phyloP scores from a whole-genome alignment of 768 basidiomycete species.

The Hirschioporus abietinus region DNA sequence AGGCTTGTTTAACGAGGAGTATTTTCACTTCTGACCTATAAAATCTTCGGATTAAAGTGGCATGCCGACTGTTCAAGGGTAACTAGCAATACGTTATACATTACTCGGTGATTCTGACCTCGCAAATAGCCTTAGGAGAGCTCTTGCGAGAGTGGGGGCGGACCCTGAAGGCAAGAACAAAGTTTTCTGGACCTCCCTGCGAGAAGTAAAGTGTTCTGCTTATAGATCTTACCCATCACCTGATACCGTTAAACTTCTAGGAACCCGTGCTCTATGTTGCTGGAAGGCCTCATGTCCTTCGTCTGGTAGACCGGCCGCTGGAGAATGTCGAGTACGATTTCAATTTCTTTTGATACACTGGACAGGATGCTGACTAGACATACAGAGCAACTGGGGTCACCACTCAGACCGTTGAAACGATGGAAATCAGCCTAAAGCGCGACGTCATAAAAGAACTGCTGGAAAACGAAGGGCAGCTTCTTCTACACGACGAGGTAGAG shows the following conservation, averaged over 20 bases:
- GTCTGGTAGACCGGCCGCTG: constrained; percentile 79
- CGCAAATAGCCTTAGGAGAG: constrained; percentile 60
- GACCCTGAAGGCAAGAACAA: constrained; percentile 67
- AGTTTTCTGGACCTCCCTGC: constrained; percentile 91
- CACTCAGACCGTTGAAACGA: constrained; percentile 82
- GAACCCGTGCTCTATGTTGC: constrained; percentile 92
- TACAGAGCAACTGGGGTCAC: constrained; percentile 88
- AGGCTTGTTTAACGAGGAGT: background rate
- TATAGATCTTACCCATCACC: constrained; percentile 1
- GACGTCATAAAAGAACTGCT: constrained; percentile 85
- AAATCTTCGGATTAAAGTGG: constrained; percentile 47
- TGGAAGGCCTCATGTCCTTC: constrained; percentile 84
- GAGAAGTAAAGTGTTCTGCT: constrained; percentile 55
- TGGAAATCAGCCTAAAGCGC: constrained; percentile 83
- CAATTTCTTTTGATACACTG: background rate
- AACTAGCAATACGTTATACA: constrained; percentile 15
- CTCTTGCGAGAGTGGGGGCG: constrained; percentile 75
- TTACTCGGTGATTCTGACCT: constrained; percentile 4
- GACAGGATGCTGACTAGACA: background rate
- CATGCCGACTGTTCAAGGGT: constrained; percentile 95
- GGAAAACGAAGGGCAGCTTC: constrained; percentile 62
- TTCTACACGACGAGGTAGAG: constrained; percentile 95
- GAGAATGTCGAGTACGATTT: constrained; percentile 84
- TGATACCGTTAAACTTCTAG: constrained; percentile 29
- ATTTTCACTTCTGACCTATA: constrained; percentile 5